Conservation (phyloP, 2,329 filamentous ascomycete species). For the Sclerotinia sclerotiorum region DNA sequence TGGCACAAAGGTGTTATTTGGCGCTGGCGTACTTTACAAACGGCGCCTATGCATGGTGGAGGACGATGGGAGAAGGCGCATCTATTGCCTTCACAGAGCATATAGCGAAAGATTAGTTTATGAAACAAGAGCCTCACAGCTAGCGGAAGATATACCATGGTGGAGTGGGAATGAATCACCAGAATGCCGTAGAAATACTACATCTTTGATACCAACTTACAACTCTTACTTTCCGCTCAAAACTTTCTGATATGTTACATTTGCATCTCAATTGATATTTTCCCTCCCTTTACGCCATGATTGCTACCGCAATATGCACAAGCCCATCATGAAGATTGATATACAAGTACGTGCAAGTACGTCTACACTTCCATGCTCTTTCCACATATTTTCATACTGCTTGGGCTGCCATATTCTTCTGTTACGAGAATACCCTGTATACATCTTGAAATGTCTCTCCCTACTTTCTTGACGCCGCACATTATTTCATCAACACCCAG, state of each 20-base stretch:
- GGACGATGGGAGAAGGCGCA: slow-evolving; percentile 24
- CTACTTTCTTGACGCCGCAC: not conserved
- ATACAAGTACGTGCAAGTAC: slow-evolving; percentile 16
- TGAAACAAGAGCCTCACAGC: slow-evolving; percentile 17
- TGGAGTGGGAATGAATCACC: slow-evolving; percentile 14
- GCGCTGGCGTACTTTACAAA: slow-evolving; percentile 27
- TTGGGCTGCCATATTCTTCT: not conserved
- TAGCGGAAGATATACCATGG: slow-evolving; percentile 17
- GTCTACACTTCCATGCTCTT: not conserved
- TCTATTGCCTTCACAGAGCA: slow-evolving; percentile 21
- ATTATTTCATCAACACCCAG: not conserved
- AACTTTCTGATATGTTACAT: not conserved
- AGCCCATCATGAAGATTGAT: slow-evolving; percentile 17
- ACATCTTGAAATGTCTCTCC: not conserved
- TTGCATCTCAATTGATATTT: slow-evolving; percentile 8
- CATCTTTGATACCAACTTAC: slow-evolving; percentile 20
- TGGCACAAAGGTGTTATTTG: slow-evolving; percentile 30
- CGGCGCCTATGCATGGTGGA: slow-evolving; percentile 29
- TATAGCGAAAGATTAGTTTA: slow-evolving; percentile 19
- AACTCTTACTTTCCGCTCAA: not conserved
- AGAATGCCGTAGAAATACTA: slow-evolving; percentile 21
- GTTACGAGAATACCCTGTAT: not conserved
- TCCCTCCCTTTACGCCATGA: slow-evolving; percentile 19
- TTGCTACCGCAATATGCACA: slow-evolving; percentile 11
- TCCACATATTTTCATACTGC: not conserved